A percentile compares a stretch with the other conserved stretches of the same genome.
phyloP scores from a whole-genome alignment of 768 basidiomycete genomes.

The Nidularia sp. region DNA sequence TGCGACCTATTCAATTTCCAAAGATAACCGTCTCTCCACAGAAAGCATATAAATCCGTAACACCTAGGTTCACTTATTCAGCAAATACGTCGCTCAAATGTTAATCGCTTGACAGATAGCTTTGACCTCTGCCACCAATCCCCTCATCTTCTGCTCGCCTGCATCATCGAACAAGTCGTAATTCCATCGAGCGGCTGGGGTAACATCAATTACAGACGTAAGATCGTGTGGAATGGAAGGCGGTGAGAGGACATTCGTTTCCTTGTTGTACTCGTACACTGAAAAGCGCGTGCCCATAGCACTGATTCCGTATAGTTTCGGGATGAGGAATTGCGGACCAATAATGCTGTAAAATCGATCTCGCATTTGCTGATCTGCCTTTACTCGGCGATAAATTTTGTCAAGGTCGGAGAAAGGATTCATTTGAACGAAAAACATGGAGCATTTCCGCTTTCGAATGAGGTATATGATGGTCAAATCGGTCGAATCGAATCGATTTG shows the following conservation, averaged over 20 bases:
- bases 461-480: constrained; percentile 12
- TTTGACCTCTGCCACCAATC: constrained; percentile 7
- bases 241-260: constrained; percentile 4
- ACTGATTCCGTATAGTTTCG: constrained; percentile 10
- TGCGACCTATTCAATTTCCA: no score
- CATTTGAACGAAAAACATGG: constrained; percentile 1
- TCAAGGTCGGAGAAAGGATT: constrained; percentile 7
- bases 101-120: neutral
- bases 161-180: constrained; percentile 8
- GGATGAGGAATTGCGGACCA: constrained; percentile 7
- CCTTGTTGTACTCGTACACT: constrained; percentile 9
- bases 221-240: constrained; percentile 7
- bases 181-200: constrained; percentile 12
- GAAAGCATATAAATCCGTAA: no score
- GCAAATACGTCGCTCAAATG: no score
- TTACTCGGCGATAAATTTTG: constrained; percentile 1
- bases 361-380: constrained; percentile 11
- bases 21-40: no score
- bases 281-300: constrained; percentile 11
- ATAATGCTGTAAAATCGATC: neutral
- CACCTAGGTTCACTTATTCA: no score
- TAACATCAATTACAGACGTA: constrained; percentile 9
- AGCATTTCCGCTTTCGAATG: constrained; percentile 2
- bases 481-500: constrained; percentile 8
- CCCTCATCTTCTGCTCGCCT: constrained; percentile 7